Evolutionary conservation across 148 eudicot genomes (phyloP).

Genomic region (Gaultheria prostrata): DNA sequence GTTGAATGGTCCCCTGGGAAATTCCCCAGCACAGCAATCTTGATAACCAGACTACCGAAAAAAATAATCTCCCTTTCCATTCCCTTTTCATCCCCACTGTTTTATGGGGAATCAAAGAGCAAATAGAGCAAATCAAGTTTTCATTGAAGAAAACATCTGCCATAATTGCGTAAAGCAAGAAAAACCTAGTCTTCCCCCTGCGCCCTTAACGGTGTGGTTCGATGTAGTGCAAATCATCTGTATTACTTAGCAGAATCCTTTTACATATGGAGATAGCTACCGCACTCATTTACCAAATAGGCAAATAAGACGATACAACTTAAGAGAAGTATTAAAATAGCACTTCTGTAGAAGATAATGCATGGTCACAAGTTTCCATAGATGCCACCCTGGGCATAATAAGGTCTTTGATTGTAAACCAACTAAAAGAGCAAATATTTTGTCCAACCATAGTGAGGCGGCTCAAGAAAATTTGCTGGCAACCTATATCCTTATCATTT

Average conservation of each 20-base stretch:
- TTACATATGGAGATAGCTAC: background rate
- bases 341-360: background rate
- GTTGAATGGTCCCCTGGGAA: background rate
- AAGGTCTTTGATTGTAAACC: conserved; percentile 4
- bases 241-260: background rate
- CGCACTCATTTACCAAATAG: background rate
- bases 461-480: background rate
- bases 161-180: background rate
- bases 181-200: background rate
- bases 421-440: conserved; percentile 7
- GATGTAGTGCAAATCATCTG: background rate
- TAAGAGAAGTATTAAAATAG: background rate
- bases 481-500: conserved; percentile 4
- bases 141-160: background rate
- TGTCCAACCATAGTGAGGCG: background rate
- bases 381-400: background rate
- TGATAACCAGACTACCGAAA: background rate
- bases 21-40: background rate
- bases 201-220: background rate
- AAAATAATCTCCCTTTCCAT: background rate
- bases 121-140: background rate
- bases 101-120: background rate
- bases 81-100: background rate
- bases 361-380: background rate
- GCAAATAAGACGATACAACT: background rate